Conservation (phyloP, 768 basidiomycete species). For the Cubamyces lactineus region DNA sequence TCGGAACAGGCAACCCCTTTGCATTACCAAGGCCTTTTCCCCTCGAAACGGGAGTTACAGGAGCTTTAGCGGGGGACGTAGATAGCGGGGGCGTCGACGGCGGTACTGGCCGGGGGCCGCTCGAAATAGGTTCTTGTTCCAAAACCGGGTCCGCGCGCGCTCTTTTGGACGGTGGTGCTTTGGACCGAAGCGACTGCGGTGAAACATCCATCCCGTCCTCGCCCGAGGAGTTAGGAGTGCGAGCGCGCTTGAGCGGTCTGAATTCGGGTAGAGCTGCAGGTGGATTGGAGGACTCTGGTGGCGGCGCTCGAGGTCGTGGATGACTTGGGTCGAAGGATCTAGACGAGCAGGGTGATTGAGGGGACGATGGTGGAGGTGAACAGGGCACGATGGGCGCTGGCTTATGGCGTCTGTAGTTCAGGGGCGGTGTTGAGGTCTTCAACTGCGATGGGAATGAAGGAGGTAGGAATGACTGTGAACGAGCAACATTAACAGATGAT, state of each 20-base stretch:
- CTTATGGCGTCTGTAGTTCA: slow-evolving; percentile 40
- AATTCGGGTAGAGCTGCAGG: slow-evolving; percentile 10
- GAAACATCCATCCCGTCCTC: slow-evolving; percentile 21
- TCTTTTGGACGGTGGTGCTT: slow-evolving; percentile 23
- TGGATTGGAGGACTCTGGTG: slow-evolving; percentile 26
- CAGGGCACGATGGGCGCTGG: slow-evolving; percentile 45
- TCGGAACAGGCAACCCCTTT: slow-evolving; percentile 30
- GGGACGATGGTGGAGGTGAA: slow-evolving; percentile 32
- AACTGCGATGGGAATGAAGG: slow-evolving; percentile 60
- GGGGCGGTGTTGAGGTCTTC: slow-evolving; percentile 55
- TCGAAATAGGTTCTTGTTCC: slow-evolving; percentile 22
- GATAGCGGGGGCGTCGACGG: slow-evolving; percentile 37
- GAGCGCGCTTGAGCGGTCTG: slow-evolving; percentile 25
- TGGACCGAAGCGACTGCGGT: slow-evolving; percentile 6
- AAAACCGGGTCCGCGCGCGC: slow-evolving; percentile 20
- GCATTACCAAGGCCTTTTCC: slow-evolving; percentile 30
- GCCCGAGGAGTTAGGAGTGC: slow-evolving; percentile 22
- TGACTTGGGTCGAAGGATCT: slow-evolving; percentile 20
- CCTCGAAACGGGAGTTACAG: slow-evolving; percentile 22
- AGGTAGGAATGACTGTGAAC: slow-evolving; percentile 48
- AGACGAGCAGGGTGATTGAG: slow-evolving; percentile 31
- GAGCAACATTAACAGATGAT: slow-evolving; percentile 14
- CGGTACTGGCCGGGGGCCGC: slow-evolving; percentile 22
- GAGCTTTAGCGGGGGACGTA: slow-evolving; percentile 33
- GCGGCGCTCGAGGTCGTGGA: slow-evolving; percentile 26